phyloP scores from a whole-genome alignment of 495 filamentous ascomycete genomes.

The Wilcoxina mikolae region DNA sequence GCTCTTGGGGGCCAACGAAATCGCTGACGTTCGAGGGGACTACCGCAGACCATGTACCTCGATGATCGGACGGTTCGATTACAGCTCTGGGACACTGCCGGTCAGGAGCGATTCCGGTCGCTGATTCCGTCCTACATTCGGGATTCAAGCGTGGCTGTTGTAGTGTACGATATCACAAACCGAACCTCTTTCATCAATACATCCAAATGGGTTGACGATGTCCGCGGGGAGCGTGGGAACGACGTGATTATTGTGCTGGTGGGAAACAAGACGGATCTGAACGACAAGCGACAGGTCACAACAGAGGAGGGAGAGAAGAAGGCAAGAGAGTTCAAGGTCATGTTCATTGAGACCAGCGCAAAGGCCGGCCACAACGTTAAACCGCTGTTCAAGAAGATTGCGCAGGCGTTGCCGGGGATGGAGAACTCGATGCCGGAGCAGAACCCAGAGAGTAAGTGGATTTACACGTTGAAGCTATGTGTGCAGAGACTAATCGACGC shows the following conservation, averaged over 20 bases:
- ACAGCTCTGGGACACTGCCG: slow-evolving; percentile 96
- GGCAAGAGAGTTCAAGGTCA: slow-evolving; percentile 89
- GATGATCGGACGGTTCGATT: slow-evolving; percentile 95
- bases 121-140: slow-evolving; percentile 96
- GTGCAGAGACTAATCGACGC: too few species aligned
- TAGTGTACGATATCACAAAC: slow-evolving; percentile 88
- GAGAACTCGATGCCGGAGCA: slow-evolving; percentile 60
- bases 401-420: slow-evolving; percentile 95
- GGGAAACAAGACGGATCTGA: slow-evolving; percentile 97
- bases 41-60: slow-evolving; percentile 84
- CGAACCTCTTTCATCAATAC: slow-evolving; percentile 95
- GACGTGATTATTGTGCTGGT: slow-evolving; percentile 98
- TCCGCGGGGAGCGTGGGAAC: slow-evolving; percentile 87
- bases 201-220: slow-evolving; percentile 97
- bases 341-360: slow-evolving; percentile 98
- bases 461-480: not conserved
- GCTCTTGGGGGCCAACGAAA: not conserved
- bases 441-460: slow-evolving; percentile 45
- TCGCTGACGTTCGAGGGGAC: not conserved
- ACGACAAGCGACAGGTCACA: slow-evolving; percentile 93
- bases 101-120: slow-evolving; percentile 91
- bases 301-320: slow-evolving; percentile 91
- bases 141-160: slow-evolving; percentile 89
- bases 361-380: slow-evolving; percentile 98
- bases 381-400: slow-evolving; percentile 88